Conservation (phyloP, 2,329 filamentous ascomycete genomes). For the Diaporthe vexans region DNA sequence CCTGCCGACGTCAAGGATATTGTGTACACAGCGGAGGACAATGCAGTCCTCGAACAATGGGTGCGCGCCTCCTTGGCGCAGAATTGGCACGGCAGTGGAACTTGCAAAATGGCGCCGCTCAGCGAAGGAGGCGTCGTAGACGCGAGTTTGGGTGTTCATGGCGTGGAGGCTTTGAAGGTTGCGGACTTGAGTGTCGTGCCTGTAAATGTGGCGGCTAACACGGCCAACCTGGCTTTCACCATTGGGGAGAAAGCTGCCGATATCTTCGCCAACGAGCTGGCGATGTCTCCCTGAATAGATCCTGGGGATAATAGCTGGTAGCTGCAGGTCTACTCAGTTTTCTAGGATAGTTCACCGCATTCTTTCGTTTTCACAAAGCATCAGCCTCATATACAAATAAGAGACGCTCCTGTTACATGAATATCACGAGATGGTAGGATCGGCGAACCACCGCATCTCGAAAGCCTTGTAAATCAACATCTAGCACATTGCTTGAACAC, state of each 20-base stretch:
- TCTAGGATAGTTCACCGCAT: too few species aligned
- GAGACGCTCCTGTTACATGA: neutral
- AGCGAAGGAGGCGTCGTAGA: slow-evolving; percentile 60
- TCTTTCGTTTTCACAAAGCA: too few species aligned
- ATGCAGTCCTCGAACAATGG: slow-evolving; percentile 60
- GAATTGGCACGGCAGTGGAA: slow-evolving; percentile 61
- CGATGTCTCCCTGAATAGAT: neutral
- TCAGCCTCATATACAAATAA: too few species aligned
- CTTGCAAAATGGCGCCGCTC: slow-evolving; percentile 59
- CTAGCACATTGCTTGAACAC: neutral
- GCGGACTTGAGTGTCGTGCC: neutral
- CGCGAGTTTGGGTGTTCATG: slow-evolving; percentile 26
- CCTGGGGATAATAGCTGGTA: neutral
- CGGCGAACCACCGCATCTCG: neutral
- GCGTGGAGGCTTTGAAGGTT: neutral
- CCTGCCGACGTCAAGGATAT: slow-evolving; percentile 48
- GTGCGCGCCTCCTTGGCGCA: slow-evolving; percentile 54
- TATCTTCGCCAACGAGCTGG: slow-evolving; percentile 45
- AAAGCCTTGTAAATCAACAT: neutral
- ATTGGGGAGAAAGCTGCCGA: slow-evolving; percentile 59
- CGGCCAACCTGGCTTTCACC: slow-evolving; percentile 53
- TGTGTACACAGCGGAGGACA: slow-evolving; percentile 61
- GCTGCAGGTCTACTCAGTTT: too few species aligned
- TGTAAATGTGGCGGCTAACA: neutral
- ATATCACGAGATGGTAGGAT: neutral